phyloP scores from a whole-genome alignment of 208 protist genomes.

The Leishmania amazonensis region DNA sequence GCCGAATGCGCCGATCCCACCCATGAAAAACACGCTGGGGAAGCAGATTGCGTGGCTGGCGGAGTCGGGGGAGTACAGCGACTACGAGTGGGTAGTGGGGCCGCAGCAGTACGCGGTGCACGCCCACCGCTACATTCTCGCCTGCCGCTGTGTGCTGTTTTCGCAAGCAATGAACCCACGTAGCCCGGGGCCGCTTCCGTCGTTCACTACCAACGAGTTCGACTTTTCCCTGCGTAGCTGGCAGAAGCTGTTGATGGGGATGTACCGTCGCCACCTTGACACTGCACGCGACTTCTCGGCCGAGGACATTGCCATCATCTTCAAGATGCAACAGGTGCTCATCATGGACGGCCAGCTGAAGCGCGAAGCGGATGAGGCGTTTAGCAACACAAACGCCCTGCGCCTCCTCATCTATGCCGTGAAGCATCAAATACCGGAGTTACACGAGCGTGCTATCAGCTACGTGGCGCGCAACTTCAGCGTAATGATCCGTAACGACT shows the following conservation, averaged over 20 bases:
- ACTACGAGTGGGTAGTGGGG: conserved; percentile 78
- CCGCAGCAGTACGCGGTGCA: conserved; percentile 71
- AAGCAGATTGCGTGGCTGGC: conserved; percentile 82
- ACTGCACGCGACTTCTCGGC: conserved; percentile 69
- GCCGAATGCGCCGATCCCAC: conserved; percentile 62
- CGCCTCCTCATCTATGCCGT: conserved; percentile 84
- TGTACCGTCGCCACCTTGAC: conserved; percentile 83
- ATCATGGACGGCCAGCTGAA: conserved; percentile 89
- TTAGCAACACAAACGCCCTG: conserved; percentile 69
- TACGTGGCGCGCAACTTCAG: conserved; percentile 74
- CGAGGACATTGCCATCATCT: conserved; percentile 85
- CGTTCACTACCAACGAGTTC: conserved; percentile 65
- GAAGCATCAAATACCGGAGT: conserved; percentile 80
- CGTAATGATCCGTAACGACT: conserved; percentile 65
- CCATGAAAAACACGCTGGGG: conserved; percentile 73
- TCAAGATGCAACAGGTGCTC: conserved; percentile 79
- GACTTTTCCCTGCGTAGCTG: conserved; percentile 87
- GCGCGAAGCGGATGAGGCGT: conserved; percentile 80
- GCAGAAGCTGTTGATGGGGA: conserved; percentile 73
- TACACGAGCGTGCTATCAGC: conserved; percentile 79
- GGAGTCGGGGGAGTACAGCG: conserved; percentile 86
- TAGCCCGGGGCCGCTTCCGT: conserved; percentile 46
- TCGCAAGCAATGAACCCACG: conserved; percentile 67
- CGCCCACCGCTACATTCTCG: conserved; percentile 84
- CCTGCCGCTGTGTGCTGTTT: conserved; percentile 82